Evolutionary conservation across 2,329 filamentous ascomycete species (phyloP).

Genomic region (Aspergillus tanneri): DNA sequence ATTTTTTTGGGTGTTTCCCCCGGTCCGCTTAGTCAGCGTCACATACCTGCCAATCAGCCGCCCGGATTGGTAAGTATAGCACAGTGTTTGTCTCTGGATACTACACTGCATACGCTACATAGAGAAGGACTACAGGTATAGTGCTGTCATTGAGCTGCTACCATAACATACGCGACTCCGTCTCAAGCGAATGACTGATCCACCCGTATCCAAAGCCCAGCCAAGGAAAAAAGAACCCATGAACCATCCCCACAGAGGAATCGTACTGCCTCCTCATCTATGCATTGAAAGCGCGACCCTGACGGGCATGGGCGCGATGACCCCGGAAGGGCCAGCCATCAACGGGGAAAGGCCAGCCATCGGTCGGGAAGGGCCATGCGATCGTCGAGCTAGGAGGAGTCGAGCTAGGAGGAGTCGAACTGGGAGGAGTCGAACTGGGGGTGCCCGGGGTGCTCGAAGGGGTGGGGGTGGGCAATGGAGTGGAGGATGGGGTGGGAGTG

Average conservation of each 20-base stretch:
- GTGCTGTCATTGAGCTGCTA: not conserved
- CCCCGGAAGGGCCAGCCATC: constrained; percentile 13
- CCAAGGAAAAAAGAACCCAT: not conserved
- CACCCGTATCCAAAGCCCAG: constrained; percentile 12
- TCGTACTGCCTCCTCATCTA: constrained; percentile 9
- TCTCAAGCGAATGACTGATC: constrained; percentile 20
- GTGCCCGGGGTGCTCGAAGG: constrained; percentile 5
- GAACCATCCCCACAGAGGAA: not conserved
- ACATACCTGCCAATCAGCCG: constrained; percentile 1
- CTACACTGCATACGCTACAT: not conserved
- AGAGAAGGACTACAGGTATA: not conserved
- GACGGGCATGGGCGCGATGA: constrained; percentile 28
- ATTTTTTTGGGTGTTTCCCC: constrained; percentile 5
- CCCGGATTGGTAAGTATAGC: too few relatives aligned
- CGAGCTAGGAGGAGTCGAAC: constrained; percentile 9
- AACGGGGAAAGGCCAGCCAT: constrained; percentile 6
- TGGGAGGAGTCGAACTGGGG: not conserved
- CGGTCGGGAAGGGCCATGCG: constrained; percentile 5
- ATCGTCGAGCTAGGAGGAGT: not conserved
- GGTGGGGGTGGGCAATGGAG: constrained; percentile 5
- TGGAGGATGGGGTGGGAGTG: constrained; percentile 8
- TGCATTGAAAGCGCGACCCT: constrained; percentile 21
- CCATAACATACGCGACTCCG: constrained; percentile 9
- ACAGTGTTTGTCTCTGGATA: too few relatives aligned
- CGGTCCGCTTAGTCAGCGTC: fast-evolving